phyloP scores from a whole-genome alignment of 345 rosid species.

The Arabis alpina region DNA sequence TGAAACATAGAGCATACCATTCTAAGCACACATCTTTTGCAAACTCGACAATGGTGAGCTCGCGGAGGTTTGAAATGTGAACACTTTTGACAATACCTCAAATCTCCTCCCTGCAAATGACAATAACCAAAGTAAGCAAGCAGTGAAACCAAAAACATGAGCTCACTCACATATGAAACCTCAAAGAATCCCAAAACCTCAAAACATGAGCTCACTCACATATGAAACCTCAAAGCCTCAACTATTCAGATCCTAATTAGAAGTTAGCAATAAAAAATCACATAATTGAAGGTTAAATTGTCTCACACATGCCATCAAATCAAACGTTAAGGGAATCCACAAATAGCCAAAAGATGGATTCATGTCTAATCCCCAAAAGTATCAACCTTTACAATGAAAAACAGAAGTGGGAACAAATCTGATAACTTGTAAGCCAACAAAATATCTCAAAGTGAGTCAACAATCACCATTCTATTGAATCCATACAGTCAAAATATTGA shows the following conservation, averaged over 20 bases:
- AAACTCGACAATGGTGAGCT: constrained; percentile 94
- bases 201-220: constrained; percentile 13
- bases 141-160: constrained; percentile 23
- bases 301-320: not conserved
- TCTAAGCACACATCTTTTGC: constrained; percentile 87
- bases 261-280: constrained; percentile 10
- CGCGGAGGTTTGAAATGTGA: constrained; percentile 87
- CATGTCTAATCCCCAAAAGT: constrained; percentile 6
- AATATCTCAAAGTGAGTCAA: constrained; percentile 26
- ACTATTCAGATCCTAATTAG: not conserved
- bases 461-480: constrained; percentile 7
- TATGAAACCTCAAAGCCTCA: constrained; percentile 14
- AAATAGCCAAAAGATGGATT: not conserved
- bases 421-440: constrained; percentile 3
- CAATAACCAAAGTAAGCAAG: constrained; percentile 12
- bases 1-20: constrained; percentile 63
- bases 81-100: constrained; percentile 93
- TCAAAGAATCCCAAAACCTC: constrained; percentile 4
- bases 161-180: not conserved
- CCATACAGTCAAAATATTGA: not conserved
- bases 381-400: not conserved
- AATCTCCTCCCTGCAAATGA: constrained; percentile 82
- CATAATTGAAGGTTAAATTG: not conserved
- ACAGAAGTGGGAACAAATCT: constrained; percentile 10
- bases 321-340: constrained; percentile 2